phyloP scores from a whole-genome alignment of 1,284 basidiomycete species.

The Caloboletus firmus region DNA sequence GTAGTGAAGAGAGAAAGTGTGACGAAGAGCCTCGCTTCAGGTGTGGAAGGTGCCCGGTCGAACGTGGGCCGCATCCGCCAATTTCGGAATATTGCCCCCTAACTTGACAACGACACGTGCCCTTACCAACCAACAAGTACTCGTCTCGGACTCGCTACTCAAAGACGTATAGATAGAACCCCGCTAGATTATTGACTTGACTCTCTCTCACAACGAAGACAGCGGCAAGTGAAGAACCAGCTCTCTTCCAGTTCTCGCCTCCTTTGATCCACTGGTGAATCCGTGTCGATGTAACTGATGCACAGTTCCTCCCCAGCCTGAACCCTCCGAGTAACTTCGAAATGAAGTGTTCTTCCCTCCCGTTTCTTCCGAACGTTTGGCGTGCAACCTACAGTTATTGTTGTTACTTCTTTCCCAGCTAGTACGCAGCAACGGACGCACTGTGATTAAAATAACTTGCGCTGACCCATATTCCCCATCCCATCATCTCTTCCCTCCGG shows the following conservation, averaged over 20 bases:
- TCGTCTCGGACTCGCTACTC: background rate
- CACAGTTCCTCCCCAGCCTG: slow-evolving; percentile 56
- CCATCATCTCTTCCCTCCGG: slow-evolving; percentile 56
- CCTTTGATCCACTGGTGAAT: slow-evolving; percentile 41
- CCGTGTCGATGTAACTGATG: slow-evolving; percentile 53
- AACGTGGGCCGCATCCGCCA: slow-evolving; percentile 19
- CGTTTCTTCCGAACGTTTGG: slow-evolving; percentile 59
- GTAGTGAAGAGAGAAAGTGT: slow-evolving; percentile 6
- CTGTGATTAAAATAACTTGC: slow-evolving; percentile 70
- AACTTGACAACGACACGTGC: background rate
- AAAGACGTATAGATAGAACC: background rate
- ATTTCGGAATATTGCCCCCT: slow-evolving; percentile 9
- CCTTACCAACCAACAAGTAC: background rate
- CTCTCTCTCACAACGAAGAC: slow-evolving; percentile 34
- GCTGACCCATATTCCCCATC: slow-evolving; percentile 59
- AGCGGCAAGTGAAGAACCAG: slow-evolving; percentile 58
- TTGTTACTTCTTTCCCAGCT: background rate
- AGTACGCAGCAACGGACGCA: slow-evolving; percentile 35
- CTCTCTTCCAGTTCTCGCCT: slow-evolving; percentile 40
- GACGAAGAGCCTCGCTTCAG: background rate
- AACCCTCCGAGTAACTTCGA: slow-evolving; percentile 49
- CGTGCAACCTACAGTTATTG: slow-evolving; percentile 46
- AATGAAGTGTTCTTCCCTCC: slow-evolving; percentile 46
- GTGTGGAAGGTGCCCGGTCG: slow-evolving; percentile 6
- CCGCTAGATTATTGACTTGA: background rate